Percentiles rank a stretch among this genome's conserved stretches.
Conservation (phyloP, 495 filamentous ascomycete species). For the Cairneyella variabilis region DNA sequence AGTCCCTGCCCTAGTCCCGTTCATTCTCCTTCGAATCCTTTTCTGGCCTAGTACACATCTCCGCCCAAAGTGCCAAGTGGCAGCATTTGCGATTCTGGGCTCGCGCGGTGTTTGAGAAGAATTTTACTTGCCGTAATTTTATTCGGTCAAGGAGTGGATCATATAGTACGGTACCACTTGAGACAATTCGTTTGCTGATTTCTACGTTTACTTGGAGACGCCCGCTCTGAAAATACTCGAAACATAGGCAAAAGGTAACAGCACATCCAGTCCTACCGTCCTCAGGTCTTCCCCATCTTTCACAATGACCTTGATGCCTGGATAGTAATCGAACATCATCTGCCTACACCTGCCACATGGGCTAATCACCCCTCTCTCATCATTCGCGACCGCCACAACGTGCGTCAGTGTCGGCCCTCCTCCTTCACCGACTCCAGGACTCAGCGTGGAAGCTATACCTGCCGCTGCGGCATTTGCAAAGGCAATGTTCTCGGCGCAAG, state of each 20-base stretch:
- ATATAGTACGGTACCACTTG: too few species aligned
- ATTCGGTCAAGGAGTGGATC: too few species aligned
- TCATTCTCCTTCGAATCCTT: too few species aligned
- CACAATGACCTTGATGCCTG: slow-evolving; percentile 26
- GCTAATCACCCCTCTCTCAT: slow-evolving; percentile 26
- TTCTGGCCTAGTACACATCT: too few species aligned
- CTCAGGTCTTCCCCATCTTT: slow-evolving; percentile 13
- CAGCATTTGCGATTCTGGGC: too few species aligned
- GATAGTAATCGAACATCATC: slow-evolving; percentile 29
- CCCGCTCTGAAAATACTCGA: too few species aligned
- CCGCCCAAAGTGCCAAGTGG: too few species aligned
- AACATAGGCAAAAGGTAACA: slow-evolving; percentile 16
- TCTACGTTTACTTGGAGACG: too few species aligned
- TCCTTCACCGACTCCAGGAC: slow-evolving; percentile 8
- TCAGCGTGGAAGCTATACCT: slow-evolving; percentile 10
- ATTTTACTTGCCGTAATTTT: too few species aligned
- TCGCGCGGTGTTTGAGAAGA: too few species aligned
- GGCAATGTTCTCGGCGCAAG: slow-evolving; percentile 31
- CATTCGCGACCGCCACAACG: slow-evolving; percentile 29
- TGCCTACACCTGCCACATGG: slow-evolving; percentile 33
- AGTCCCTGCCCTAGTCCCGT: too few species aligned
- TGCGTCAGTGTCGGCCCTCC: slow-evolving; percentile 13
- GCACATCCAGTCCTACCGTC: slow-evolving; percentile 3
- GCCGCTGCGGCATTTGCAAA: slow-evolving; percentile 28
- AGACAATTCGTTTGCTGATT: too few species aligned